phyloP scores from a whole-genome alignment of 73 alveolate species.

The Paramecium tetraurelia region DNA sequence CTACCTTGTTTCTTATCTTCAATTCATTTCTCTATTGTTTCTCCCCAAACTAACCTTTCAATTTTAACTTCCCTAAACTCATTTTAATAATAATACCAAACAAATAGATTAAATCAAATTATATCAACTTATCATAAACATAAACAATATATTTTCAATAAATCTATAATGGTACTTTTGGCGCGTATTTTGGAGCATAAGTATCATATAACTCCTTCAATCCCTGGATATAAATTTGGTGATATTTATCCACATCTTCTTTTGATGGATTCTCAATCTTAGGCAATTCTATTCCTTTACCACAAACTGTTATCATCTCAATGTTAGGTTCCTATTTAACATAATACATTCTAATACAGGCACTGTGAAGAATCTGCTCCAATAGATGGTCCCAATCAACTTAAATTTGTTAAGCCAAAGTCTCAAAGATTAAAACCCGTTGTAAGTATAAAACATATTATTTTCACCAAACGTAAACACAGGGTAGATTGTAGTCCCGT shows the following conservation, averaged over 20 bases:
- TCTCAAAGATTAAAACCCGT: conserved; percentile 30
- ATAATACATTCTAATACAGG: not conserved
- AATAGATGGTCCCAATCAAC: conserved; percentile 34
- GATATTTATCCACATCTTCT: conserved; percentile 55
- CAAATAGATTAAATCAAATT: not conserved
- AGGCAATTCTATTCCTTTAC: conserved; percentile 49
- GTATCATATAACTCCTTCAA: conserved; percentile 48
- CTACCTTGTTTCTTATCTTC: conserved; percentile 28
- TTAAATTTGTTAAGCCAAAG: conserved; percentile 51
- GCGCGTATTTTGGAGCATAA: conserved; percentile 37
- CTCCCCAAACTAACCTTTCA: conserved; percentile 44
- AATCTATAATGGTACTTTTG: conserved; percentile 9
- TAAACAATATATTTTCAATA: not conserved
- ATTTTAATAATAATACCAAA: too few relatives aligned
- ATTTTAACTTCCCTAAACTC: conserved; percentile 42
- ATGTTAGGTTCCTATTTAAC: conserved; percentile 34
- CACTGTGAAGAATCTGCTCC: conserved; percentile 46
- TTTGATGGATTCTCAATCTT: conserved; percentile 48
- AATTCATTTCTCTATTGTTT: conserved; percentile 44
- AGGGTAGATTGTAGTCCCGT: conserved; percentile 58
- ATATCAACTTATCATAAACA: too few relatives aligned
- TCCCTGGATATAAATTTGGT: conserved; percentile 15
- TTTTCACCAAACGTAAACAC: conserved; percentile 57
- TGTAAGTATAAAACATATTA: conserved; percentile 30
- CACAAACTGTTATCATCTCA: conserved; percentile 40